Base-by-base conservation (phyloP, 2,329 filamentous ascomycete species). In the Claviceps sp. region DNA sequence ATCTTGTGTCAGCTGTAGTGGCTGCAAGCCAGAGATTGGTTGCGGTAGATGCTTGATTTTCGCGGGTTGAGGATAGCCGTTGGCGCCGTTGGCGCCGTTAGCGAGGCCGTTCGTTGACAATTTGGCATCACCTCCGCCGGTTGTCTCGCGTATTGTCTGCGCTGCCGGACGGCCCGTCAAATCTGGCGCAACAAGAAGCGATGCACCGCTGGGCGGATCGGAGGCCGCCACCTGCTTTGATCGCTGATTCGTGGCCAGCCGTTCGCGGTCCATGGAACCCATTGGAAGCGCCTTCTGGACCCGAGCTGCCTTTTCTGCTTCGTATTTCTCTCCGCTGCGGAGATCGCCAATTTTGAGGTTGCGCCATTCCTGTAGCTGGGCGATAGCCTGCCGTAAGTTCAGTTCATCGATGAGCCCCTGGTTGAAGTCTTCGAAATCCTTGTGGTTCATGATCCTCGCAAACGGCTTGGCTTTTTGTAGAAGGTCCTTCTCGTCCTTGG, bases 391-490 rank as follows among this genome's bases (percentile, higher is more conserved):
- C 2, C 93, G 82, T 18, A 98, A 73, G 59, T 95, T 95, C 57
- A 93, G 81, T 67, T 98, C 93, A 61, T 95, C 90, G 47, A 95
- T 79, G 0, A 98, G 72, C 1, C 89, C 90, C 55, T 89, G 83
- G 58, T 84, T 87, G 59, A 97, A 84, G 11, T 83, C 80, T 56
- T 94, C 86, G 62, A 95, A 97, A 65, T 98, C 93, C 47, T 84
- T 77, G 60, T 85, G 85, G 61, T 91, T 95, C 91, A 97, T 96
- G 80, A 97, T 94, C 43, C 91, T 81, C 2, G 89, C 91, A 62
- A 96, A 96, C 0, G 93, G 93, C 62, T 98, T 98, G 5, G 89
- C 86, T 65, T 95, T 95, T 69, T 91, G 91, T 16, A 95, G 69
- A 14, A 97, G 70, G 50, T 97, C 93, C 51, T 85, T 81, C 67